Evolutionary conservation across 169 alveolate genomes (phyloP).

Genomic region (Plasmodium vivax): DNA sequence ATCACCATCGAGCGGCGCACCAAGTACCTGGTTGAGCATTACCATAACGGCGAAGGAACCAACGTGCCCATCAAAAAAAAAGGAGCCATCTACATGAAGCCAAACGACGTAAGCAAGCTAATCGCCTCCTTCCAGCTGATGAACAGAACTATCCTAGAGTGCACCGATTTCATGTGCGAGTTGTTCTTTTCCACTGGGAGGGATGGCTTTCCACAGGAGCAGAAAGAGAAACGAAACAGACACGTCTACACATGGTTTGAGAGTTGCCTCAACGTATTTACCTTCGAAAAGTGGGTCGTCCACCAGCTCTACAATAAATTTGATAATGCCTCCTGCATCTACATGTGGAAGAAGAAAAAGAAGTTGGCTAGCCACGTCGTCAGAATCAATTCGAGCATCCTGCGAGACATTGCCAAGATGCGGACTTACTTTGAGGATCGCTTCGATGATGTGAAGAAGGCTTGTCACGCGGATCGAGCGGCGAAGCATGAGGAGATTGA

Average conservation of each 20-base stretch:
- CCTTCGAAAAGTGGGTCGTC: conserved; percentile 11
- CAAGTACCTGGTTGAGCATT: neutral
- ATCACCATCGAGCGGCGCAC: neutral
- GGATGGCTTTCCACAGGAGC: neutral
- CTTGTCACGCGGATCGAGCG: neutral
- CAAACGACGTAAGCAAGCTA: conserved; percentile 35
- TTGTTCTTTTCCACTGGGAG: conserved; percentile 1
- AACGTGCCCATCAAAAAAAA: neutral
- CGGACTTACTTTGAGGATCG: neutral
- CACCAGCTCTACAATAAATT: conserved; percentile 44
- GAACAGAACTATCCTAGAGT: conserved; percentile 28
- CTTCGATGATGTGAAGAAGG: neutral
- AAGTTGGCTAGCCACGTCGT: neutral
- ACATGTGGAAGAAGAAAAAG: conserved; percentile 18
- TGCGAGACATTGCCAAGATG: conserved; percentile 1
- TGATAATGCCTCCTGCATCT: conserved; percentile 23
- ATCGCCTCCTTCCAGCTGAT: conserved; percentile 5
- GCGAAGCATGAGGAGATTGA: neutral
- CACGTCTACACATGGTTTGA: conserved; percentile 25
- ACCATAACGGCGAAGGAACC: neutral
- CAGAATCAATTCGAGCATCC: neutral
- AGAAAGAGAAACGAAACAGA: neutral
- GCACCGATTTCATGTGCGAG: conserved; percentile 24
- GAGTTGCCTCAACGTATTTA: conserved; percentile 1
- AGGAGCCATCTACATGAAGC: conserved; percentile 23